These are phyloP conservation scores for Rhizophagus prolifer DNA, from an alignment of 192 early-diverging fungal genomes.

Conservation along the genomic window DNA sequence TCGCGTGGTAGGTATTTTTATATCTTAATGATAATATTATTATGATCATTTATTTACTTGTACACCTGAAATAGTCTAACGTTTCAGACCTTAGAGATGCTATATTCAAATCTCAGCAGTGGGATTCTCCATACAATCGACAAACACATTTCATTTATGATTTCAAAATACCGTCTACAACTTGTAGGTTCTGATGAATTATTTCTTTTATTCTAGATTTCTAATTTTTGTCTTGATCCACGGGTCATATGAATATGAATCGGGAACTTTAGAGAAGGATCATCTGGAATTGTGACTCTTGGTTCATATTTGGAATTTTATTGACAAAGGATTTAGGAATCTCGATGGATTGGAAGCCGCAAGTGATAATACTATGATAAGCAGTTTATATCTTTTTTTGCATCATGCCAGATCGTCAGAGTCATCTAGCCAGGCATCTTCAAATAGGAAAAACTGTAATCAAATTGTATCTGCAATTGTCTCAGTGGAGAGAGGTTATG, in stretches of 20 bases:
- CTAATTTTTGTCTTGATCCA: constrained; percentile 8
- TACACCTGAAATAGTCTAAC: constrained; percentile 7
- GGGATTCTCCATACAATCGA: constrained; percentile 25
- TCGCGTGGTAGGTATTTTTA: constrained; percentile 16
- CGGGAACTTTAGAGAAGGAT: constrained; percentile 16
- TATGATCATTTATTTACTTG: constrained; percentile 21
- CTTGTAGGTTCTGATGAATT: constrained; percentile 30
- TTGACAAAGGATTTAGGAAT: constrained; percentile 34
- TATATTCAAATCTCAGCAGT: constrained; percentile 24
- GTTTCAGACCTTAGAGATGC: constrained; percentile 1
- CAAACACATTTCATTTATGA: constrained; percentile 24
- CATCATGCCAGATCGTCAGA: constrained; percentile 19
- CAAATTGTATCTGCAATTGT: constrained; percentile 14
- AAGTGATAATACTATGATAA: constrained; percentile 16
- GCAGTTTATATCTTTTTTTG: background rate
- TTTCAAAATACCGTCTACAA: constrained; percentile 30
- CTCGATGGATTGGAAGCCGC: constrained; percentile 26
- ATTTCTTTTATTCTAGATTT: constrained; percentile 5
- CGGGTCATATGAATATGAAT: constrained; percentile 34
- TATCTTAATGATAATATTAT: constrained; percentile 11
- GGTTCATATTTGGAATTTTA: constrained; percentile 31
- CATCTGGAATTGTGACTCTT: constrained; percentile 33
- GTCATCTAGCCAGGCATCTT: constrained; percentile 16
- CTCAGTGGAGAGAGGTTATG: constrained; percentile 19
- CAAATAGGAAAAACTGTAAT: constrained; percentile 17